Base-by-base conservation (phyloP, 2,329 filamentous ascomycete species). In the Clonostachys sp. region DNA sequence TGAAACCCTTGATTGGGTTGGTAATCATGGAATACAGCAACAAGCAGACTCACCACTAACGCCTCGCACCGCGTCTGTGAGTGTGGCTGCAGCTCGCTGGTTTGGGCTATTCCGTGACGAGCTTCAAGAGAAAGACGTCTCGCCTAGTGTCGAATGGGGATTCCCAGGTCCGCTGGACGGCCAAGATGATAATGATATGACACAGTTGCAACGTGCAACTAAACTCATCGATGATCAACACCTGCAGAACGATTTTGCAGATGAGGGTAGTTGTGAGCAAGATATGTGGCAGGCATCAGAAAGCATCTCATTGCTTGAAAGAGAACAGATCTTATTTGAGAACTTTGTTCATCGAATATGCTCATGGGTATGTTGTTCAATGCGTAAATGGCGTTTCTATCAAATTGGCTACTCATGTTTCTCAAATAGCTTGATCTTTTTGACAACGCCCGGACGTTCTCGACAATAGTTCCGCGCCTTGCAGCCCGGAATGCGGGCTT, bases 401-500 rank as follows among this genome's bases (percentile, higher is more conserved):
- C 33, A 45, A 3, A 18, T 42, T 42, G 18, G 16, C 12, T 45
- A n/a, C 8, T n/a, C 14, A 16, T 16, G n/a, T 40, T 38, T 17
- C 12, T 10, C 13, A 35, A 30, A 10, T 14, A 55, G 57, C 48
- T 59, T 9, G 57, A 59, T 34, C 44, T 59, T 1, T 59, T 59
- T 7, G 57, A 59, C 16, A 52, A 55, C 7, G 49, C 48, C 4
- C 44, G 51, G 1, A 56, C 48, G 2, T 57, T 60, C 24, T 58
- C 57, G 2, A 53, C 55, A 0, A 38, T 48, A 17, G 56, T 55
- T 5, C 53, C 54, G 2, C 56, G 53, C 40, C 50, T 59, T 14
- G 55, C 57, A 10, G 30, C 44, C 14, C 68, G 71, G 30, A 83
- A 83, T 52, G 63, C 72, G 24, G 80, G 80, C 1, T 55, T 83